A percentile compares a stretch with the other conserved stretches of the same genome.
These are phyloP conservation scores for Chrysanthemum makinoi DNA, from an alignment of 129 eudicot species.

Conservation along the genomic window DNA sequence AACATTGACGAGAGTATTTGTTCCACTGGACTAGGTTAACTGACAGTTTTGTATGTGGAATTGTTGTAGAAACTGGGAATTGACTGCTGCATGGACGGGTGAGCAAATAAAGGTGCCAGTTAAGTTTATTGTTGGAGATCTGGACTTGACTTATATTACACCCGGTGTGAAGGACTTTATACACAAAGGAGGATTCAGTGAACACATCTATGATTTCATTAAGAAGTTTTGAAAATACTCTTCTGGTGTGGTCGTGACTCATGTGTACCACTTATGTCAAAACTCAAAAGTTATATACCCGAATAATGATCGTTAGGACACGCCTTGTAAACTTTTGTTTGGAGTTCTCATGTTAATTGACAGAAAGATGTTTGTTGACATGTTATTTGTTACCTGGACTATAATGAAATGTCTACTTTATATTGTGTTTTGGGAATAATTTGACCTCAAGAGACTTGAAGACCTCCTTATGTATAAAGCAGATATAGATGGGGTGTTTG, in stretches of 20 bases:
- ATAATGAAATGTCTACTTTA: background rate
- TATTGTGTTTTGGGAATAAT: background rate
- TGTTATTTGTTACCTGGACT: background rate
- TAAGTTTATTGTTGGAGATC: conserved; percentile 81
- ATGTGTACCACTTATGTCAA: background rate
- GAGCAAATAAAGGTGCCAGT: conserved; percentile 78
- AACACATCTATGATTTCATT: conserved; percentile 66
- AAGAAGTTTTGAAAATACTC: conserved; percentile 50
- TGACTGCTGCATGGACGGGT: conserved; percentile 71
- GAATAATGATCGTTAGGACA: background rate
- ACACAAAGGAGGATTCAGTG: conserved; percentile 66
- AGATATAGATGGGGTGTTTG: background rate
- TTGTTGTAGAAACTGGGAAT: conserved; percentile 69
- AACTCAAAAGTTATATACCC: background rate
- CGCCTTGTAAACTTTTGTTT: background rate
- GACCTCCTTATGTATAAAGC: background rate
- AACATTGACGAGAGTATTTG: background rate
- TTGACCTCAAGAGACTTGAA: background rate
- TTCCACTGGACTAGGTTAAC: background rate
- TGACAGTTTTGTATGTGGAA: background rate
- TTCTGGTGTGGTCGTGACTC: background rate
- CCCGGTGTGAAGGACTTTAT: conserved; percentile 77
- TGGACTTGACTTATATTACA: conserved; percentile 70
- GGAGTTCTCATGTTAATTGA: background rate
- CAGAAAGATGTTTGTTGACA: background rate